A percentile compares a stretch with the other conserved stretches of the same genome.
Conservation (phyloP, 2,329 filamentous ascomycete genomes). For the Colletotrichum sp. region DNA sequence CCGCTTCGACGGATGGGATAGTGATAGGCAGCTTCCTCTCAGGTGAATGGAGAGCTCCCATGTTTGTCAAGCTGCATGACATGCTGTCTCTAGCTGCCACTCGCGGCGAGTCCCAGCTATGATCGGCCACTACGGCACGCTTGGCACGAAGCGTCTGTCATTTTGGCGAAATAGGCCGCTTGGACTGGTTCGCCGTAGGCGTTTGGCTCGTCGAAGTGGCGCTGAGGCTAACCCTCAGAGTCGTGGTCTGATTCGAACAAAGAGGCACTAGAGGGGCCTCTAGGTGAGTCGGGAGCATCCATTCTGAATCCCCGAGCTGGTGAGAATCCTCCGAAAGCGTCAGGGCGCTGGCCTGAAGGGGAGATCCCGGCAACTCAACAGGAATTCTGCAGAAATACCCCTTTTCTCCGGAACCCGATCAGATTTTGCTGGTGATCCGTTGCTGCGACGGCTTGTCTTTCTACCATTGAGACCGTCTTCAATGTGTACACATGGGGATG, state of each 20-base stretch:
- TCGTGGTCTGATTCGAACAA: not conserved
- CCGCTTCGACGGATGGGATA: not conserved
- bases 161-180: not conserved
- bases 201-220: not conserved
- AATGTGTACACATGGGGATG: not conserved
- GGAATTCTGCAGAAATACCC: not conserved
- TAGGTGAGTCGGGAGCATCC: conserved; percentile 1
- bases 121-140: not conserved
- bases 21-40: not conserved
- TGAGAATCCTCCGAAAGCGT: conserved; percentile 12
- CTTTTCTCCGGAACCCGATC: not conserved
- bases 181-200: not conserved
- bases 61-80: not conserved
- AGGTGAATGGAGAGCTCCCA: not conserved
- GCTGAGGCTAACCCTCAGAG: not conserved
- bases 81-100: not conserved
- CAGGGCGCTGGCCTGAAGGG: not conserved
- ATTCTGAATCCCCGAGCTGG: not conserved
- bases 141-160: not conserved
- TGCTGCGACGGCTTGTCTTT: not conserved
- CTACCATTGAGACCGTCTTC: not conserved
- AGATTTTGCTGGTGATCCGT: not conserved
- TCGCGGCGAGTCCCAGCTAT: not conserved
- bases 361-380: not conserved
- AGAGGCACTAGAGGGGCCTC: not conserved